phyloP scores from a whole-genome alignment of 139 green algal genomes.

The Chlamydomonas incerta region DNA sequence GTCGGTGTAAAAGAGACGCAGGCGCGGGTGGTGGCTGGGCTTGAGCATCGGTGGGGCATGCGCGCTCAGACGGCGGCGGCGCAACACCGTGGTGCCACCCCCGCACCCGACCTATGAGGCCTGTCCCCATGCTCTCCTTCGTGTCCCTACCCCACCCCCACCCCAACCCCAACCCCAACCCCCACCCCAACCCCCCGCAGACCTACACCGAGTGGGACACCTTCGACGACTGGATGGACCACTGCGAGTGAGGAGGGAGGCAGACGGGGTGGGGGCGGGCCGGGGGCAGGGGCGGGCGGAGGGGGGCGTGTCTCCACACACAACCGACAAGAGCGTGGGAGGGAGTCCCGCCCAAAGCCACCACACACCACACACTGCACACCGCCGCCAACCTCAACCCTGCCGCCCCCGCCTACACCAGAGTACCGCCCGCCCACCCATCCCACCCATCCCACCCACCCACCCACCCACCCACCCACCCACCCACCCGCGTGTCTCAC shows the following conservation, averaged over 20 bases:
- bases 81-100: no score
- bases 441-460: not conserved
- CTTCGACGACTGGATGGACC: not conserved
- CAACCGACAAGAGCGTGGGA: no score
- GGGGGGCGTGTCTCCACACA: no score
- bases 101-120: no score
- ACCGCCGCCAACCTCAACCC: not conserved
- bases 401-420: not conserved
- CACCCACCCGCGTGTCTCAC: not conserved
- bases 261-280: no score
- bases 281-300: not conserved
- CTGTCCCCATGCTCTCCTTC: no score
- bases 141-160: no score
- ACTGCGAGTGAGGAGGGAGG: not conserved
- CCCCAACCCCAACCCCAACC: not conserved
- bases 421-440: not conserved
- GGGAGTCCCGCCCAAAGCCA: no score
- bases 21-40: no score
- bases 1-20: no score
- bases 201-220: conserved; percentile 30
- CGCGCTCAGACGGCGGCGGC: no score
- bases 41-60: no score
- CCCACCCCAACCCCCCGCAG: not conserved
- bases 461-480: not conserved
- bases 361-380: not conserved